Conservation (phyloP, 352 stramenopile species). For the Aphanomyces invadans region DNA sequence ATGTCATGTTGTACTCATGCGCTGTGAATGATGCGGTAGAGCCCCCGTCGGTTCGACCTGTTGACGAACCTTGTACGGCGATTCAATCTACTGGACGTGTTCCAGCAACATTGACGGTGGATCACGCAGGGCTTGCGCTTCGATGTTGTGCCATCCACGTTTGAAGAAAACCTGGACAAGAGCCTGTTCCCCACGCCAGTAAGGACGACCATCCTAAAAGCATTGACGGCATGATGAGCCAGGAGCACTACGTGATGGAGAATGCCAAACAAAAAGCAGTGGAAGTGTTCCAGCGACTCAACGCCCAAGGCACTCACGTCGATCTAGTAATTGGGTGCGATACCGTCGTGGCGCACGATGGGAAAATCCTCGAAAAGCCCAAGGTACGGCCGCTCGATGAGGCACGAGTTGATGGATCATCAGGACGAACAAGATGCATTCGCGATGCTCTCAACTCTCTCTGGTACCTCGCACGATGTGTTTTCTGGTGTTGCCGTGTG, state of each 20-base stretch:
- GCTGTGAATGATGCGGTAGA: conserved; percentile 31
- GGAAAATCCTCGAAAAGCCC: conserved; percentile 86
- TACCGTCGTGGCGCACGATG: conserved; percentile 81
- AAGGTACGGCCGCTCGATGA: conserved; percentile 5
- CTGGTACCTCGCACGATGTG: conserved; percentile 65
- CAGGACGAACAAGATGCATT: conserved; percentile 70
- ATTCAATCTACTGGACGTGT: not conserved
- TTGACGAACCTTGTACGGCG: conserved; percentile 56
- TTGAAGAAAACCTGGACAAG: conserved; percentile 78
- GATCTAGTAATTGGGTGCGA: conserved; percentile 79
- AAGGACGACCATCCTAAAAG: not conserved
- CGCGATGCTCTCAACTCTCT: conserved; percentile 67
- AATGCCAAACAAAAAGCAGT: conserved; percentile 74
- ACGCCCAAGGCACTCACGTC: conserved; percentile 15
- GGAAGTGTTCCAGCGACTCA: conserved; percentile 49
- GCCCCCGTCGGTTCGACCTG: conserved; percentile 62
- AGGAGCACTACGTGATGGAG: conserved; percentile 70
- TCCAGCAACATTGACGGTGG: not conserved
- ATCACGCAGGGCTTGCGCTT: conserved; percentile 50
- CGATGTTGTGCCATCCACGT: conserved; percentile 71
- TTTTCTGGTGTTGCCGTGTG: conserved; percentile 84
- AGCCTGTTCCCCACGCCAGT: conserved; percentile 52
- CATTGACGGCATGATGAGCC: not conserved
- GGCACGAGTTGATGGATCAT: not conserved
- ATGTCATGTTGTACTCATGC: conserved; percentile 3